Conservation (phyloP, 805 yeast genomes). For the Cyberlindnera sargentensis region DNA sequence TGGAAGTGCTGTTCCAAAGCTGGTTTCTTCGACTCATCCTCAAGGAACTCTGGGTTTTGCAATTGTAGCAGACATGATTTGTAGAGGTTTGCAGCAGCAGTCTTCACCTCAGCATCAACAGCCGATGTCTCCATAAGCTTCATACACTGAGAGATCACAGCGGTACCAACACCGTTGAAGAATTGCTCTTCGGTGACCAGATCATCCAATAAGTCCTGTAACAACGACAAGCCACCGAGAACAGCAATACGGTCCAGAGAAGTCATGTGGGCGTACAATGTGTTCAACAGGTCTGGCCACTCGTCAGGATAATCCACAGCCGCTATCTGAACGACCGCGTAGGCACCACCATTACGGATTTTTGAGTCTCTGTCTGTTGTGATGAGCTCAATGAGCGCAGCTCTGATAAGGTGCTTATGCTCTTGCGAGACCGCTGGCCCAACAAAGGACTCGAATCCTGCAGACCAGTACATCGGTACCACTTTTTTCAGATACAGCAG, state of each 20-base stretch:
- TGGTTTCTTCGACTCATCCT: constrained; percentile 29
- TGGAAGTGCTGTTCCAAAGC: constrained; percentile 16
- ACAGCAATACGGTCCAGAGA: constrained; percentile 12
- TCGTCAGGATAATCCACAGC: constrained; percentile 92
- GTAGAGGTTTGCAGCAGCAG: constrained; percentile 45
- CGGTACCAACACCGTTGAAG: constrained; percentile 62
- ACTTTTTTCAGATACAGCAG: constrained; percentile 60
- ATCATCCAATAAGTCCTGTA: constrained; percentile 80
- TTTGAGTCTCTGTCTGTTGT: constrained; percentile 45
- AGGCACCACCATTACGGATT: constrained; percentile 59
- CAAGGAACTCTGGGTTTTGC: constrained; percentile 41
- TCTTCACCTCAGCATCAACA: constrained; percentile 33
- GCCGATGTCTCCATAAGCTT: constrained; percentile 29
- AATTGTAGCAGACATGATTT: constrained; percentile 47
- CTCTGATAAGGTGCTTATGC: constrained; percentile 45
- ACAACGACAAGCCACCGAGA: constrained; percentile 30
- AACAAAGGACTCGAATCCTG: constrained; percentile 67
- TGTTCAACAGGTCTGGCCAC: constrained; percentile 70
- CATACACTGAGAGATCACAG: constrained; percentile 45
- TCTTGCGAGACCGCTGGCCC: constrained; percentile 58
- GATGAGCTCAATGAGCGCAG: constrained; percentile 39
- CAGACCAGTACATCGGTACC: constrained; percentile 74
- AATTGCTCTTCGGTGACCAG: constrained; percentile 81
- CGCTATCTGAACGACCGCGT: constrained; percentile 77
- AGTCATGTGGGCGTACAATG: constrained; percentile 36